Conservation (phyloP, 2,329 filamentous ascomycete species). For the Zarea fungicola region DNA sequence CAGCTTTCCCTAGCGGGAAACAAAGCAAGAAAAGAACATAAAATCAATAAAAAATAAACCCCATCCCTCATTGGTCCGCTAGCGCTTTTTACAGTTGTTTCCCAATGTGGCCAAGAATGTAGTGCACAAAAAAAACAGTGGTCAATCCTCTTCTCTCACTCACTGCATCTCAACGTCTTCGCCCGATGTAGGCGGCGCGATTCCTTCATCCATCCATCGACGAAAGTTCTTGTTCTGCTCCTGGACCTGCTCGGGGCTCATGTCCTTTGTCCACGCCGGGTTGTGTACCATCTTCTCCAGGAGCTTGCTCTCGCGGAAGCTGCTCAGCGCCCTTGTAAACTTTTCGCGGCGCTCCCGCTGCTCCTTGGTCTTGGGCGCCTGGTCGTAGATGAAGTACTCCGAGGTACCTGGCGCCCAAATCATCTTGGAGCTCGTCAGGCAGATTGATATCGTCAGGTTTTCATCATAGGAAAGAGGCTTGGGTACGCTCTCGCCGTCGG, state of each 20-base stretch:
- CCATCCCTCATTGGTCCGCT: too few relatives aligned
- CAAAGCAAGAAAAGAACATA: conserved; percentile 14
- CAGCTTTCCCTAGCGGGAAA: conserved; percentile 7
- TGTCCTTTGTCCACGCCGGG: conserved; percentile 72
- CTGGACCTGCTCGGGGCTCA: conserved; percentile 72
- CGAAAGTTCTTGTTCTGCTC: conserved; percentile 64
- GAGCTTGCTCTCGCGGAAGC: conserved; percentile 65
- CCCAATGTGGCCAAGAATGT: too few relatives aligned
- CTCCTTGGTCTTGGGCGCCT: conserved; percentile 62
- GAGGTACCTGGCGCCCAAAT: conserved; percentile 66
- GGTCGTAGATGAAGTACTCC: conserved; percentile 69
- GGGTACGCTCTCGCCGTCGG: conserved; percentile 57
- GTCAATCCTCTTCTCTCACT: too few relatives aligned
- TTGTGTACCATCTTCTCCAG: conserved; percentile 79
- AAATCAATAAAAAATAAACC: conserved; percentile 15
- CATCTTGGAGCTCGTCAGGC: conserved; percentile 72
- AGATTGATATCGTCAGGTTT: conserved; percentile 66
- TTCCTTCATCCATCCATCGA: conserved; percentile 48
- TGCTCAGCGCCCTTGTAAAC: conserved; percentile 46
- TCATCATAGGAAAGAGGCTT: conserved; percentile 60
- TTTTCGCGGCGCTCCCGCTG: conserved; percentile 48
- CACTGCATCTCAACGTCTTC: conserved; percentile 30
- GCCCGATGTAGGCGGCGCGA: conserved; percentile 30
- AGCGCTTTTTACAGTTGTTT: too few relatives aligned
- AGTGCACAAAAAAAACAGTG: too few relatives aligned